Evolutionary conservation across 257 asterid species (phyloP), one percentile per base, ranked within the genome.

Genomic region (Vinca minor): DNA sequence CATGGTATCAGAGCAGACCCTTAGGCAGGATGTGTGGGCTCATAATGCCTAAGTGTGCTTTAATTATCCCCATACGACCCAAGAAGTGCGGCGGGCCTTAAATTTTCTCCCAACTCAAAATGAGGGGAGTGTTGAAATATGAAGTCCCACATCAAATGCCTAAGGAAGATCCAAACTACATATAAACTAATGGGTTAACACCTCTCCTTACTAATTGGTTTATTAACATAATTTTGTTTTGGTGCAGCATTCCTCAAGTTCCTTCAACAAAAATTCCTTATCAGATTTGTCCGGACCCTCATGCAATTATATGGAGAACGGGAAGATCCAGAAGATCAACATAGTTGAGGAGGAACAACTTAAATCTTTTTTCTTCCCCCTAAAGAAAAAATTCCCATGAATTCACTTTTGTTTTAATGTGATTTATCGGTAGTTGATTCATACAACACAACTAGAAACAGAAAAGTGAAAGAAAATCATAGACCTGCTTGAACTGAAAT

Each of bases 261-360:
- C 77, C 69, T 63, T 67, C 77, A 9, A 84, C 67, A 23, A 89
- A 79, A 74, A 80, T 89, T 65, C 91, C 85, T 53, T 89, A 86
- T 69, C 88, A 81, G 59, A 72, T 86, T 8, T 89, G 94, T 60
- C 95, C 94, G 36, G 95, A 89, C 65, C 95, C 87, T 15, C 59
- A 72, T 39, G 91, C 96, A 42, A 89, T 89, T 49, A 81, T 86
- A 28, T 86, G 96, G 96, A 78, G 90, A 79, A 76, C 88, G 29
- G 67, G 82, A 67, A 71, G 75, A 70, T 32, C 75, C 50, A 76
- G 81, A 68, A 73, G 81, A 32, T 31, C 62, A 7, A 31, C 41
- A 15, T 28, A 54, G 2, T 14, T 29, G 45, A 67, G 7, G 50
- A 59, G 4, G 21, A 48, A 6, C 26, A 18, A 18, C 6, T n/a